Conservation (phyloP, 2,329 filamentous ascomycete species). For the Talaromyces sp. region DNA sequence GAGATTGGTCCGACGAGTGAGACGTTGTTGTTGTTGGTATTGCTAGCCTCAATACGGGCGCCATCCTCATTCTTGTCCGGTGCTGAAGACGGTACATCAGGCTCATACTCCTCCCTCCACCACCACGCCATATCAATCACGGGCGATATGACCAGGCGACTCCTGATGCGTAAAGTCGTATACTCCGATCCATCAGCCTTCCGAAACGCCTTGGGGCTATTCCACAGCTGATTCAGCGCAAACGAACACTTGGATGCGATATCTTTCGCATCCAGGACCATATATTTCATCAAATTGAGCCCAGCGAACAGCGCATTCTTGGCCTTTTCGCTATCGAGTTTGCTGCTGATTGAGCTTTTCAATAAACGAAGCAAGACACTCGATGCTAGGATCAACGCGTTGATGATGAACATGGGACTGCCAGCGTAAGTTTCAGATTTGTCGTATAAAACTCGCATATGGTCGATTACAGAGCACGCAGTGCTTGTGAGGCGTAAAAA, state of each 20-base stretch:
- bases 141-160: slow-evolving; percentile 36
- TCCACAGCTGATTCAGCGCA: slow-evolving; percentile 40
- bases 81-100: slow-evolving; percentile 19
- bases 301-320: slow-evolving; percentile 34
- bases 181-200: slow-evolving; percentile 37
- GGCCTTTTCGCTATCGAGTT: slow-evolving; percentile 35
- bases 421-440: slow-evolving; percentile 24
- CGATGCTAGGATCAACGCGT: slow-evolving; percentile 32
- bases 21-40: background rate
- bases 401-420: slow-evolving; percentile 29
- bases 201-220: slow-evolving; percentile 41
- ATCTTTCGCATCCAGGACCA: slow-evolving; percentile 38
- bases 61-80: background rate
- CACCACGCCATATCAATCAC: slow-evolving; percentile 42
- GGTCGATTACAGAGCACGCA: slow-evolving; percentile 32
- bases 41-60: slow-evolving; percentile 2
- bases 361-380: slow-evolving; percentile 36
- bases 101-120: slow-evolving; percentile 44
- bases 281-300: slow-evolving; percentile 39
- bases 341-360: slow-evolving; percentile 32
- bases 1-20: background rate
- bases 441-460: slow-evolving; percentile 25
- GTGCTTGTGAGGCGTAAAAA: slow-evolving; percentile 28
- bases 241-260: slow-evolving; percentile 32
- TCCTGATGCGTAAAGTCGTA: slow-evolving; percentile 37